phyloP scores from a whole-genome alignment of 176 grass and related monocot genomes.

The Typha latifolia region DNA sequence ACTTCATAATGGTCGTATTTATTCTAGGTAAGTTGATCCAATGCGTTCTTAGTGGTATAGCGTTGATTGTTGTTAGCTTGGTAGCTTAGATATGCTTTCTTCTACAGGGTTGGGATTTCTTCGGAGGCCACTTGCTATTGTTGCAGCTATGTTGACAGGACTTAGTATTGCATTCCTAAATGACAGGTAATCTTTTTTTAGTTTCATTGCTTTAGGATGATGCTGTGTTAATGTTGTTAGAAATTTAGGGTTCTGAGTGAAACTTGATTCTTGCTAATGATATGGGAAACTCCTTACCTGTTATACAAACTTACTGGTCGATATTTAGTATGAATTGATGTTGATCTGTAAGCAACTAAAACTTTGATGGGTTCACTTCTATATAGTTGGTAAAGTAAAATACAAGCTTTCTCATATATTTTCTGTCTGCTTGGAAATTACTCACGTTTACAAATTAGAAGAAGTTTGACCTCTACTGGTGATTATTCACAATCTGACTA shows the following conservation, averaged over 20 bases:
- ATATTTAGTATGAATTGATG: not conserved
- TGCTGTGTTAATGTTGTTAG: no score
- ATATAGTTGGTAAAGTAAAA: not conserved
- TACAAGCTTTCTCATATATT: not conserved
- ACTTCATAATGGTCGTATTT: slow-evolving; percentile 9
- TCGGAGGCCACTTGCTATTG: slow-evolving; percentile 75
- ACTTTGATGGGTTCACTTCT: not conserved
- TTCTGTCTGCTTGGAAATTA: not conserved
- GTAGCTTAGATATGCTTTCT: slow-evolving; percentile 5
- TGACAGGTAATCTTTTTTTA: slow-evolving; percentile 48
- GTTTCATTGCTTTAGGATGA: not conserved
- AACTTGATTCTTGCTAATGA: not conserved
- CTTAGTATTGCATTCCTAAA: slow-evolving; percentile 83
- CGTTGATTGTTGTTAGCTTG: slow-evolving; percentile 8
- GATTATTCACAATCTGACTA: no score
- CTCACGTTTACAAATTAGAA: not conserved
- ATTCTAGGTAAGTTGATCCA: slow-evolving; percentile 14
- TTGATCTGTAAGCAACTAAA: not conserved
- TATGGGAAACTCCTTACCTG: no score
- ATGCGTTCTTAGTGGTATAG: not conserved
- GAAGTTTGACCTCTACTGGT: no score
- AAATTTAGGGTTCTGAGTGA: no score
- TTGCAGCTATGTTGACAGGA: slow-evolving; percentile 78
- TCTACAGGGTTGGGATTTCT: slow-evolving; percentile 69
- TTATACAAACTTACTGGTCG: not conserved